These are phyloP conservation scores for Taiwanofungus camphoratus DNA, from an alignment of 1,284 basidiomycete species.

Conservation along the genomic window DNA sequence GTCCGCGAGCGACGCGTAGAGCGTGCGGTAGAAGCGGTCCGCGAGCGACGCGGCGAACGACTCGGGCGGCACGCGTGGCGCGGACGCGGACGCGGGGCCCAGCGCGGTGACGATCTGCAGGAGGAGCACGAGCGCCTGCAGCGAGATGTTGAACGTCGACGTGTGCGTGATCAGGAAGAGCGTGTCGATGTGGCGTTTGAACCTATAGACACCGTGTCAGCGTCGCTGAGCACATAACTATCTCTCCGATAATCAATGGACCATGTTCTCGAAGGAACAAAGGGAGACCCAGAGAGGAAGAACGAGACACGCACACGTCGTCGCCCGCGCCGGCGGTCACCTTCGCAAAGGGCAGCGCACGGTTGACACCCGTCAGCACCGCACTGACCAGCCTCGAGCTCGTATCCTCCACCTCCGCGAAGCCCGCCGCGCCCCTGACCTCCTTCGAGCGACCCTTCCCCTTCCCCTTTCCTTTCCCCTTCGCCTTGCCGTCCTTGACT, in stretches of 20 bases:
- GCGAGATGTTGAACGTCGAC: conserved; percentile 94
- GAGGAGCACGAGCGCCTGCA: conserved; percentile 92
- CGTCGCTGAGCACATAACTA: no score
- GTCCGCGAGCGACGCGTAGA: conserved; percentile 90
- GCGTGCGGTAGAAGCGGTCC: conserved; percentile 86
- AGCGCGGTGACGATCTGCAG: conserved; percentile 72
- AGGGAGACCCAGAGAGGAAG: neutral
- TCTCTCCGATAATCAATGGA: no score
- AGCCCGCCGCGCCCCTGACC: conserved; percentile 53
- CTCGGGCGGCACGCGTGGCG: conserved; percentile 27
- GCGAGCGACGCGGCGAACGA: conserved; percentile 47
- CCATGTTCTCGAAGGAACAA: conserved; percentile 1
- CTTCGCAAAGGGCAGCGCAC: conserved; percentile 90
- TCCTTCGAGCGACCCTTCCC: conserved; percentile 37
- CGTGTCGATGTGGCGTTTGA: conserved; percentile 87
- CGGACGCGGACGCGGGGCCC: conserved; percentile 32
- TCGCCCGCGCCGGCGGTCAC: conserved; percentile 51
- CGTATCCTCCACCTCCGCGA: conserved; percentile 71
- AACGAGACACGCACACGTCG: conserved; percentile 29
- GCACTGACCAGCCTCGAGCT: conserved; percentile 88
- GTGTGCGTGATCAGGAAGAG: conserved; percentile 94
- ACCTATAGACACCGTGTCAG: no score
- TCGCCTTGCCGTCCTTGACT: conserved; percentile 24
- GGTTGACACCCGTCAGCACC: conserved; percentile 91
- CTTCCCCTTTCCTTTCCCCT: conserved; percentile 24